Percentiles rank a stretch among this genome's conserved stretches.
Evolutionary conservation across 345 rosid genomes (phyloP).

Genomic region (Erodium maritimum): DNA sequence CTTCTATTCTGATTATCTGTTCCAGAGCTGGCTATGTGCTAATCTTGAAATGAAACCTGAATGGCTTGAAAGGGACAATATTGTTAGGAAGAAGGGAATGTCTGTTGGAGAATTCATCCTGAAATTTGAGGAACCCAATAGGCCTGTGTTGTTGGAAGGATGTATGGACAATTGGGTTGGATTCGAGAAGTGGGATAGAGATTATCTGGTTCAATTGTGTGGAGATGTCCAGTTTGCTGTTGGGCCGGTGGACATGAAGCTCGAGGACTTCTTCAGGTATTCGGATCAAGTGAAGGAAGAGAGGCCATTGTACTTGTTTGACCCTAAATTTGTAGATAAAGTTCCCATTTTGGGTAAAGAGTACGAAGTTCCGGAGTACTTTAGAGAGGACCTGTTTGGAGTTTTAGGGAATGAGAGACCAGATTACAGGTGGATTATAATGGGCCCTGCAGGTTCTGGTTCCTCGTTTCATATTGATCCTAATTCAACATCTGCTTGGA

Average conservation of each 20-base stretch:
- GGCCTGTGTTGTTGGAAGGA: conserved; percentile 83
- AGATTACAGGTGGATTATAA: conserved; percentile 87
- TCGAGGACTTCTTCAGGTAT: conserved; percentile 60
- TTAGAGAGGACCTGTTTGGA: conserved; percentile 75
- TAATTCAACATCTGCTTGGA: conserved; percentile 97
- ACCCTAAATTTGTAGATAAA: conserved; percentile 77
- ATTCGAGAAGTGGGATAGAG: conserved; percentile 52
- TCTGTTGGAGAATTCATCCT: conserved; percentile 59
- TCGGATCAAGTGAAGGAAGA: conserved; percentile 71
- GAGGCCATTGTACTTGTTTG: conserved; percentile 90
- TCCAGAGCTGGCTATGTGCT: conserved; percentile 97
- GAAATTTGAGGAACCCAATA: conserved; percentile 69
- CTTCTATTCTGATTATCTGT: conserved; percentile 79
- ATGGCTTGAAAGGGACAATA: conserved; percentile 85
- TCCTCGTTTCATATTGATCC: conserved; percentile 98
- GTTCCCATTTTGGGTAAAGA: conserved; percentile 53
- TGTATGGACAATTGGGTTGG: conserved; percentile 79
- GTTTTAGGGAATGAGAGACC: conserved; percentile 79
- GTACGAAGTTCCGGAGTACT: conserved; percentile 68
- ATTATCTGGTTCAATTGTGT: conserved; percentile 43
- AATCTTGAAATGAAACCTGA: conserved; percentile 89
- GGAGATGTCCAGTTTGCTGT: conserved; percentile 54
- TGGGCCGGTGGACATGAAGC: conserved; percentile 83
- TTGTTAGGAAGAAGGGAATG: conserved; percentile 55
- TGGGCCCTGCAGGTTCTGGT: conserved; percentile 92